Conservation (phyloP, 805 yeast species). For the Metschnikowia noctiluminum region DNA sequence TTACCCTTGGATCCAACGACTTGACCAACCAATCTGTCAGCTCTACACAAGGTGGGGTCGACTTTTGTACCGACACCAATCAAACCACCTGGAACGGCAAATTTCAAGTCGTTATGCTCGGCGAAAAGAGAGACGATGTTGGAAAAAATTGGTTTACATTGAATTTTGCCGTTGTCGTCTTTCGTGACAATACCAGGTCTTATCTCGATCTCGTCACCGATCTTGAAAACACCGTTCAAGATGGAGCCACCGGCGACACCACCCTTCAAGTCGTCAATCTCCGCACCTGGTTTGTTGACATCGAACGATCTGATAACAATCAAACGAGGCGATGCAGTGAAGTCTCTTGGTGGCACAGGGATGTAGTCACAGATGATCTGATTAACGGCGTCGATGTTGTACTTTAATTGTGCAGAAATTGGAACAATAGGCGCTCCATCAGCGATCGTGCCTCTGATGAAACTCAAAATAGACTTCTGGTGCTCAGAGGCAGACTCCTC, state of each 20-base stretch:
- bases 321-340: conserved; percentile 87
- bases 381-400: conserved; percentile 97
- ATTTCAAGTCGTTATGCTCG: conserved; percentile 94
- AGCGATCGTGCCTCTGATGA: conserved; percentile 96
- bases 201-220: conserved; percentile 98
- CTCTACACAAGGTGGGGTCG: conserved; percentile 98
- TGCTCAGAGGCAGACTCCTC: conserved; percentile 96
- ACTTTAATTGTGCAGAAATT: conserved; percentile 96
- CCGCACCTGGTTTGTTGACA: conserved; percentile 98
- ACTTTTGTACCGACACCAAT: conserved; percentile 99
- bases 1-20: conserved; percentile 97
- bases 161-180: conserved; percentile 82
- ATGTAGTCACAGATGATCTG: conserved; percentile 92
- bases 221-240: conserved; percentile 91
- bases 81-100: conserved; percentile 99
- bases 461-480: conserved; percentile 85
- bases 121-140: conserved; percentile 93
- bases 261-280: conserved; percentile 93
- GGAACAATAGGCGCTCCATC: conserved; percentile 99
- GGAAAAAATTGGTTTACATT: conserved; percentile 93
- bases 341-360: conserved; percentile 96
- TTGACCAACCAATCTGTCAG: conserved; percentile 98
- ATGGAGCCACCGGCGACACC: conserved; percentile 99
- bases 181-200: conserved; percentile 99
- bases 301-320: conserved; percentile 98